Conservation (phyloP, 805 yeast genomes). For the Yamadazyma akitaensis region DNA sequence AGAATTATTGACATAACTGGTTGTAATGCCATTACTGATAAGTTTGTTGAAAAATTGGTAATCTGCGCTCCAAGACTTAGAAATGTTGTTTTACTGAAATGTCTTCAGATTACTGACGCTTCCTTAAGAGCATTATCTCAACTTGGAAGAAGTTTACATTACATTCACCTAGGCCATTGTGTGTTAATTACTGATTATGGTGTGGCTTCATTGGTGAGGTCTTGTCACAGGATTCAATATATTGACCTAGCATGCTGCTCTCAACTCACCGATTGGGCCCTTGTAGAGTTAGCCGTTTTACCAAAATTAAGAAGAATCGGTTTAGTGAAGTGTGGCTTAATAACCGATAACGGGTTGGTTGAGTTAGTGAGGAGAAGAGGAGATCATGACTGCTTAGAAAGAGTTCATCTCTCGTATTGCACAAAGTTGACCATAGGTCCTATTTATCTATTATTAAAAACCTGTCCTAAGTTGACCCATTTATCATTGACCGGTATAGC, state of each 20-base stretch:
- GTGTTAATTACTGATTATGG: constrained; percentile 86
- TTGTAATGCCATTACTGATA: constrained; percentile 78
- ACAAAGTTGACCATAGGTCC: constrained; percentile 76
- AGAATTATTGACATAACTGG: constrained; percentile 83
- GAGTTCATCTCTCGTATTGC: constrained; percentile 92
- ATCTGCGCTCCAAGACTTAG: constrained; percentile 78
- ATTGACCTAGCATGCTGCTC: constrained; percentile 94
- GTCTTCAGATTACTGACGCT: constrained; percentile 80
- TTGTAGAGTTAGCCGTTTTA: constrained; percentile 69
- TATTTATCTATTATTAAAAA: constrained; percentile 65
- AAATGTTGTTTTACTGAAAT: constrained; percentile 85
- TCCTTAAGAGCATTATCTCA: constrained; percentile 68
- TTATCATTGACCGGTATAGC: constrained; percentile 87
- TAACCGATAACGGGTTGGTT: constrained; percentile 79
- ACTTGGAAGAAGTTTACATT: constrained; percentile 78
- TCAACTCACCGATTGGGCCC: constrained; percentile 79
- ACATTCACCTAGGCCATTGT: constrained; percentile 93
- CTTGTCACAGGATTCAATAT: constrained; percentile 83
- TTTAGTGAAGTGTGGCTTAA: constrained; percentile 82
- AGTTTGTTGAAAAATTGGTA: constrained; percentile 68
- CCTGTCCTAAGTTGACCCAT: constrained; percentile 86
- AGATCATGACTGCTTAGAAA: constrained; percentile 76
- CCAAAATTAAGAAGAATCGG: constrained; percentile 88
- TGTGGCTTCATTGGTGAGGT: constrained; percentile 66
- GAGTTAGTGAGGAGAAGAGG: constrained; percentile 67